Evolutionary conservation across 2,329 filamentous ascomycete genomes (phyloP).

Genomic region (Pseudocercospora musae): DNA sequence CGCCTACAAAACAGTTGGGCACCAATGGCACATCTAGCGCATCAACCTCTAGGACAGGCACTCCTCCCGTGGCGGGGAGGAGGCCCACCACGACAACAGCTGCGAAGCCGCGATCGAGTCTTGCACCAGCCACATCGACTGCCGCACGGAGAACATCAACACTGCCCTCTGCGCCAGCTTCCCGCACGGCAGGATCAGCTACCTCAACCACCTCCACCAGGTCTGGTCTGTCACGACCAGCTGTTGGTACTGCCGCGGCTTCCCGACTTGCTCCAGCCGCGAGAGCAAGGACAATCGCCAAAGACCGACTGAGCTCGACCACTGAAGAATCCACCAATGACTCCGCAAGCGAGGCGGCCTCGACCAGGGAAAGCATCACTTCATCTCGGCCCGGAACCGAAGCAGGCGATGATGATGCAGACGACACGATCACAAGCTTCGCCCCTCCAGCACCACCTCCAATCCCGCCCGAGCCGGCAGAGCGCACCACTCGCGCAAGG

Average conservation of each 20-base stretch:
- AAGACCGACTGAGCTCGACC: conserved; percentile 21
- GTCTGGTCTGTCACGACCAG: conserved; percentile 15
- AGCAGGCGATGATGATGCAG: conserved; percentile 21
- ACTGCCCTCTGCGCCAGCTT: conserved; percentile 33
- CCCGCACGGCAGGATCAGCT: conserved; percentile 9
- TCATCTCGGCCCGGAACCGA: conserved; percentile 22
- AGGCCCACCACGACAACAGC: conserved; percentile 32
- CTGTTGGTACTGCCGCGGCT: conserved; percentile 14
- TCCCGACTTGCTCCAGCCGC: conserved; percentile 15
- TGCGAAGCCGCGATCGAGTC: conserved; percentile 55
- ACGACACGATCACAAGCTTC: conserved; percentile 29
- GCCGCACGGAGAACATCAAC: conserved; percentile 32
- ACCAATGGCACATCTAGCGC: conserved; percentile 52
- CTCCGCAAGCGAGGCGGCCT: conserved; percentile 25
- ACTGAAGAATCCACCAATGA: conserved; percentile 25
- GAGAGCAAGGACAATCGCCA: conserved; percentile 12
- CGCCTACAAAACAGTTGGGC: conserved; percentile 70
- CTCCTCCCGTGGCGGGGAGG: conserved; percentile 53
- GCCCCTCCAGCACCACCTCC: conserved; percentile 32
- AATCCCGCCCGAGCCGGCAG: conserved; percentile 22
- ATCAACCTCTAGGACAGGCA: conserved; percentile 61
- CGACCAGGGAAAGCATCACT: conserved; percentile 21
- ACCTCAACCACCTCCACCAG: conserved; percentile 14
- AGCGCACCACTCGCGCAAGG: conserved; percentile 26
- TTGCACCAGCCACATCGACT: conserved; percentile 41